Evolutionary conservation across 1,284 basidiomycete species (phyloP).

Genomic region (Cystobasidiaceae sp.): DNA sequence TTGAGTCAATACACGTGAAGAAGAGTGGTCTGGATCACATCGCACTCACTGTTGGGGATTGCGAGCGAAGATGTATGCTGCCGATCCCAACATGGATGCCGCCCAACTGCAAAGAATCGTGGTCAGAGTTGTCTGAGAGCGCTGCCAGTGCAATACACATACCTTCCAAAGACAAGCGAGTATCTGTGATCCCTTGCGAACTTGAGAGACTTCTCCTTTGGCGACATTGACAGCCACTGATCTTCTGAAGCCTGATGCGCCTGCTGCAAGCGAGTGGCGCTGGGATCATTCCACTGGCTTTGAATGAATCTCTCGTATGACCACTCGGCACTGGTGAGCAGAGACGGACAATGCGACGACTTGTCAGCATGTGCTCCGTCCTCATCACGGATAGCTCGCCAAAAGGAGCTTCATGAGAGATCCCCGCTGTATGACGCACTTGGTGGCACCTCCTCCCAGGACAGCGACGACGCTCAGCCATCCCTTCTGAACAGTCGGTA

Average conservation of each 20-base stretch:
- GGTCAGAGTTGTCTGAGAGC: too few species aligned
- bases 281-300: slow-evolving; percentile 17
- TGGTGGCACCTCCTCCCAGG: slow-evolving; percentile 21
- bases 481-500: slow-evolving; percentile 22
- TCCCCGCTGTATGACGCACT: too few species aligned
- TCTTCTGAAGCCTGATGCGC: slow-evolving; percentile 3
- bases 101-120: slow-evolving; percentile 14
- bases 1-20: background rate
- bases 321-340: slow-evolving; percentile 25
- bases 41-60: slow-evolving; percentile 24
- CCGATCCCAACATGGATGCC: slow-evolving; percentile 28
- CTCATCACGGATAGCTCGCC: too few species aligned
- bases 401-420: too few species aligned
- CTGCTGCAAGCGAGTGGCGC: slow-evolving; percentile 11
- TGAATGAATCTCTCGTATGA: slow-evolving; percentile 22
- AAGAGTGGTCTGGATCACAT: background rate
- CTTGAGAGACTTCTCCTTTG: slow-evolving; percentile 14
- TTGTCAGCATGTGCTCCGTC: too few species aligned
- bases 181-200: slow-evolving; percentile 18
- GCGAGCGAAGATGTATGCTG: slow-evolving; percentile 25
- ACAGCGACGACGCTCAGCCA: slow-evolving; percentile 13
- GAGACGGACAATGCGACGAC: too few species aligned
- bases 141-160: too few species aligned
- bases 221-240: slow-evolving; percentile 25
- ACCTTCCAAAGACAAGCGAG: slow-evolving; percentile 22